Percentiles rank a stretch among this genome's conserved stretches.
Evolutionary conservation across 192 early-diverging fungal genomes (phyloP).

Genomic region (Gorgonomyces haynaldii): DNA sequence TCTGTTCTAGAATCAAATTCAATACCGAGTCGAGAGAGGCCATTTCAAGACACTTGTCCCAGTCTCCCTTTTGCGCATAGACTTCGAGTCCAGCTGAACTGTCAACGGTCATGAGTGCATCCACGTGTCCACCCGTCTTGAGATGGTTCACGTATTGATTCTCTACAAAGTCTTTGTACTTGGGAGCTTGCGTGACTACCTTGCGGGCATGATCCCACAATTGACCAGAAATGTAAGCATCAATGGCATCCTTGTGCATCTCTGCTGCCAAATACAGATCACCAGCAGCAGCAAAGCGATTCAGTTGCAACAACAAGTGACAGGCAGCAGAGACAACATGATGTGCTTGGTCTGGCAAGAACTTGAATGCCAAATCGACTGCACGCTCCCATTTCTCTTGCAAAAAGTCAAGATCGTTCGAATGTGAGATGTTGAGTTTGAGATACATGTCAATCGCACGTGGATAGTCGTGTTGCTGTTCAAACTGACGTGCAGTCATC

Average conservation of each 20-base stretch:
- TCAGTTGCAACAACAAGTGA: conserved; percentile 29
- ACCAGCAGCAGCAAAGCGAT: conserved; percentile 38
- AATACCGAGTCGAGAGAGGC: conserved; percentile 25
- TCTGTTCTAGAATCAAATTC: conserved; percentile 1
- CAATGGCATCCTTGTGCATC: conserved; percentile 49
- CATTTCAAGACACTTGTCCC: conserved; percentile 50
- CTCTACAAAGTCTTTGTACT: conserved; percentile 45
- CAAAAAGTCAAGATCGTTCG: conserved; percentile 30
- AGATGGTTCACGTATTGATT: conserved; percentile 39
- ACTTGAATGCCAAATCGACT: conserved; percentile 47
- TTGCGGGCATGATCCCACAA: conserved; percentile 45
- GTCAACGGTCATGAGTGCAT: conserved; percentile 43
- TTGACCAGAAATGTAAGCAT: conserved; percentile 36
- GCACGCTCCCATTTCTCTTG: conserved; percentile 45
- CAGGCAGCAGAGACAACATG: conserved; percentile 40
- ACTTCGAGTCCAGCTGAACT: conserved; percentile 42
- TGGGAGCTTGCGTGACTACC: conserved; percentile 38
- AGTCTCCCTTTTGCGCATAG: conserved; percentile 43
- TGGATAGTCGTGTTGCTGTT: conserved; percentile 47
- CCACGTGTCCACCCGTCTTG: conserved; percentile 39
- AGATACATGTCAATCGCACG: conserved; percentile 52
- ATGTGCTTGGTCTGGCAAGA: conserved; percentile 37
- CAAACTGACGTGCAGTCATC: conserved; percentile 30
- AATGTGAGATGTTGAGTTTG: conserved; percentile 30
- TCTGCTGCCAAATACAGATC: conserved; percentile 40